A percentile compares a stretch with the other conserved stretches of the same genome.
These are phyloP conservation scores for Testicularia cyperi DNA, from an alignment of 1,284 basidiomycete species.

Conservation along the genomic window DNA sequence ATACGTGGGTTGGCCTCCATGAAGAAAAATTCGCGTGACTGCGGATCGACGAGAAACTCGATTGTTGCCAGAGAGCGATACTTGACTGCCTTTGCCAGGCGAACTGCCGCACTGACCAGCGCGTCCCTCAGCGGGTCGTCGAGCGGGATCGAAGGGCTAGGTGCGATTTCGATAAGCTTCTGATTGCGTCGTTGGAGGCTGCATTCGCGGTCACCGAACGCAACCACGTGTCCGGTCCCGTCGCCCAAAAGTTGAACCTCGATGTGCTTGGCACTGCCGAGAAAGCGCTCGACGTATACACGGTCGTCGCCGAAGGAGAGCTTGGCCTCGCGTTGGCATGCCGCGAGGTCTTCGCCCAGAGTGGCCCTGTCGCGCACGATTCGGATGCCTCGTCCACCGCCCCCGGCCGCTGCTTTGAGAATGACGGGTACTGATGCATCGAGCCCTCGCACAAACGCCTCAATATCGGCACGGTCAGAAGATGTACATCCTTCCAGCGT, in stretches of 20 bases:
- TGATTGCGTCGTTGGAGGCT: constrained; percentile 31
- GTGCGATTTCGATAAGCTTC: constrained; percentile 41
- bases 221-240: constrained; percentile 11
- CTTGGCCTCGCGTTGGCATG: constrained; percentile 21
- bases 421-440: constrained; percentile 6
- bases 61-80: constrained; percentile 25
- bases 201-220: constrained; percentile 41
- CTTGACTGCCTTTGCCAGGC: constrained; percentile 3
- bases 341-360: neutral
- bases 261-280: constrained; percentile 26
- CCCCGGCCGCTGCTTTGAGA: constrained; percentile 37
- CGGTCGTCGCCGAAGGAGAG: constrained; percentile 22
- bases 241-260: constrained; percentile 42
- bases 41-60: constrained; percentile 28
- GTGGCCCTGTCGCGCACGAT: constrained; percentile 13
- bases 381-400: constrained; percentile 34
- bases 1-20: constrained; percentile 44
- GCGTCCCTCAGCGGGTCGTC: neutral
- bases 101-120: constrained; percentile 11
- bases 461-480: constrained; percentile 7
- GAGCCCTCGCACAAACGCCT: constrained; percentile 6
- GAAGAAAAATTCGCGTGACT: constrained; percentile 18
- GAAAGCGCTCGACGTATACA: constrained; percentile 28
- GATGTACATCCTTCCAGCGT: constrained; percentile 10
- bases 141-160: constrained; percentile 6